Conservation (phyloP, 345 rosid genomes). For the Microcos paniculata region DNA sequence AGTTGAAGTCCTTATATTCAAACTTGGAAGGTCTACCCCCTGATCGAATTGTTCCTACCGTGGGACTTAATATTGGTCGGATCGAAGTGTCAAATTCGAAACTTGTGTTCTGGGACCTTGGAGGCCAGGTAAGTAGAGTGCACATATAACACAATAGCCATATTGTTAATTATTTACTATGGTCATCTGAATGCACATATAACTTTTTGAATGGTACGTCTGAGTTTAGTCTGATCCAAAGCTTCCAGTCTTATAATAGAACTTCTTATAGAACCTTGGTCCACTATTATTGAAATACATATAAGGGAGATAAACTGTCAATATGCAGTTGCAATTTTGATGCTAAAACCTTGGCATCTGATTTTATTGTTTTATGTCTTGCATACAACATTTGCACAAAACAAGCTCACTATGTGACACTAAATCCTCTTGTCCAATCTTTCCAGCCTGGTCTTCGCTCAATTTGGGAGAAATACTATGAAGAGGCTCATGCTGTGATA, state of each 20-base stretch:
- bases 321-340: background rate
- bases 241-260: background rate
- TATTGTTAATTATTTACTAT: background rate
- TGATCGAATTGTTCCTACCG: constrained; percentile 97
- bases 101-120: constrained; percentile 96
- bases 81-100: constrained; percentile 78
- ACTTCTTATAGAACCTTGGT: background rate
- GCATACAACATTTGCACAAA: background rate
- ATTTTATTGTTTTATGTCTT: background rate
- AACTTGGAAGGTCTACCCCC: constrained; percentile 91
- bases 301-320: background rate
- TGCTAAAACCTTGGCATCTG: background rate
- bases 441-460: constrained; percentile 91
- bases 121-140: constrained; percentile 73
- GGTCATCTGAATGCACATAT: background rate
- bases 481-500: constrained; percentile 95
- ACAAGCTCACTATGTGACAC: background rate
- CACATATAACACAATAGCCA: background rate
- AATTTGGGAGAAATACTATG: constrained; percentile 99
- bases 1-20: constrained; percentile 75
- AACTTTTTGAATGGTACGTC: background rate
- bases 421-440: background rate
- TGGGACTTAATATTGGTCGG: constrained; percentile 96
- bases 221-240: background rate
- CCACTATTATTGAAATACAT: background rate